phyloP scores from a whole-genome alignment of 306 rosid genomes.

The Inga laurina region DNA sequence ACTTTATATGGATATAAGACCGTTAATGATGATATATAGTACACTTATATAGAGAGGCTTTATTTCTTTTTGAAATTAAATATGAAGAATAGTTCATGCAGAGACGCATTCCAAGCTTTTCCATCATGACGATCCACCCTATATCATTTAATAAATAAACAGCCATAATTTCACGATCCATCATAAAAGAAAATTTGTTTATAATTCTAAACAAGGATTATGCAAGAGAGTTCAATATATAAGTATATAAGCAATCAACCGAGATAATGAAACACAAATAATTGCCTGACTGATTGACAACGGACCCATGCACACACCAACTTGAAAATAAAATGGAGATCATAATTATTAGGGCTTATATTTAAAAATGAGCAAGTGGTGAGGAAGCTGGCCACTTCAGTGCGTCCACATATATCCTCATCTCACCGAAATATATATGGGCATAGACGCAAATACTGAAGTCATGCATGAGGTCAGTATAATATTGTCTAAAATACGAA shows the following conservation, averaged over 20 bases:
- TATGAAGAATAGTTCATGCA: constrained; percentile 2
- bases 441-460: neutral
- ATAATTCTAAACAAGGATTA: neutral
- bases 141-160: neutral
- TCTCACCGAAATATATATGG: neutral
- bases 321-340: constrained; percentile 3
- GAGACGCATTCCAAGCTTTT: constrained; percentile 19
- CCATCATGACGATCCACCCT: constrained; percentile 32
- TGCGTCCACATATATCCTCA: neutral
- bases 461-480: neutral
- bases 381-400: neutral
- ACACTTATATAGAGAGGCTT: neutral
- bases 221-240: neutral
- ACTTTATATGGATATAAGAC: neutral
- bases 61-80: neutral
- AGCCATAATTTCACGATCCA: neutral
- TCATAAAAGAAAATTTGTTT: neutral
- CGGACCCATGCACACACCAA: neutral
- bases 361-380: neutral
- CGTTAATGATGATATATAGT: constrained; percentile 6
- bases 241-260: neutral
- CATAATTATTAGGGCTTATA: neutral
- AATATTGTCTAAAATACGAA: neutral
- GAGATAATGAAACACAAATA: constrained; percentile 1
- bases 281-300: neutral